Evolutionary conservation across 2,329 filamentous ascomycete species (phyloP), one percentile per base, ranked within the genome.

Genomic region (Cytospora leucostoma): DNA sequence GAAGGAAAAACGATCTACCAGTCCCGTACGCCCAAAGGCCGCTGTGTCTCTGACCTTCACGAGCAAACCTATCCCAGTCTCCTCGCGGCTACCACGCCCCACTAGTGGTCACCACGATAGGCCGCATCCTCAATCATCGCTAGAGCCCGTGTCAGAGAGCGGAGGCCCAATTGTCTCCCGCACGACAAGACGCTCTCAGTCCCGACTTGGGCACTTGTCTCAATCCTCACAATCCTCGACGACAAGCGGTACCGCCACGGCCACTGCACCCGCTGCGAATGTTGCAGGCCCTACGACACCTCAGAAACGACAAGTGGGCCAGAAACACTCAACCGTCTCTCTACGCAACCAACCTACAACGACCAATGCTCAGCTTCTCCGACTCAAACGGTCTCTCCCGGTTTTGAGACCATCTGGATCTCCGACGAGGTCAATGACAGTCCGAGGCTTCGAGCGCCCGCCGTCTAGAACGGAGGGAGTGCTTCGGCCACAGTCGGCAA

Each of bases 141-240:
- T 98, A n/a, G 94, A 96, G 72, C 93, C 94, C 27, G 93, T 98
- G 7, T 96, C 92, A 47, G 94, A 98, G 77, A 93, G 88, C 68
- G 93, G 93, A 57, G 92, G 88, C 4, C 86, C 91, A 21, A 84
- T 90, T 55, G 78, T 81, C 2, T 68, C 73, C 50, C 85, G 82
- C 65, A 78, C 79, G 17, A 81, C 81, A 67, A 84, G 86, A 62
- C 82, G 87, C 67, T 86, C 89, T 50, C 84, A 86, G 66, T 91
- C 89, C 3, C 84, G 89, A 62, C 73, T 91, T 34, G 86, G 86
- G 13, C 89, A 93, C 73, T 85, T 87, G 12, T 77, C 87, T 17
- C 88, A 92, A 69, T 88, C 88, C 13, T 92, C 90, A 19, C 76
- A 88, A 17, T 83, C 86, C 67, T 65, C 64, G 38, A 63, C 61